Percentiles rank a stretch among this genome's conserved stretches.
Conservation (phyloP, 257 asterid species). For the Solanum medicagineum region DNA sequence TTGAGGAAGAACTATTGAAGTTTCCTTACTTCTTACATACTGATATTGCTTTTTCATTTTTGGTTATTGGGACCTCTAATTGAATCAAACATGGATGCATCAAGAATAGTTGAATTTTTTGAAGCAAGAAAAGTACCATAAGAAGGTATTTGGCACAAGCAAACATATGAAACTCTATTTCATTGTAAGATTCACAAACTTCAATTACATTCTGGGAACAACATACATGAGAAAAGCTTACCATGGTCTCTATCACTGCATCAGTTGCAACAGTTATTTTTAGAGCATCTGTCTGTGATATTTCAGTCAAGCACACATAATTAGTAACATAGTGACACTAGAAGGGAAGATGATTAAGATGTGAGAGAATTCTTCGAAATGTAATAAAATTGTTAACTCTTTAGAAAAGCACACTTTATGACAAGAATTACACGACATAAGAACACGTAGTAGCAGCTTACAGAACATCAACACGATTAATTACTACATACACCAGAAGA, state of each 20-base stretch:
- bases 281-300: conserved; percentile 58
- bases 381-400: not conserved
- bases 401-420: not conserved
- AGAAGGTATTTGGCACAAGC: too few species aligned
- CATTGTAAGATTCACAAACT: too few species aligned
- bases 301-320: not conserved
- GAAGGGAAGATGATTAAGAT: not conserved
- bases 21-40: too few species aligned
- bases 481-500: not conserved
- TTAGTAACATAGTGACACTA: not conserved
- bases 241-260: conserved; percentile 79
- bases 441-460: not conserved
- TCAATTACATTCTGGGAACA: not conserved
- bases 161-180: too few species aligned
- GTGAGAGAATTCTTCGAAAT: not conserved
- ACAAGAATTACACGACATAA: not conserved
- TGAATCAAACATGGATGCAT: too few species aligned
- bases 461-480: not conserved
- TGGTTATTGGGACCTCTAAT: too few species aligned
- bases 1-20: too few species aligned
- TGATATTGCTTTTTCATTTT: too few species aligned
- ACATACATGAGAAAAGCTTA: conserved; percentile 12
- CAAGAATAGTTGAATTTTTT: too few species aligned
- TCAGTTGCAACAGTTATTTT: conserved; percentile 94
- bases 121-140: too few species aligned